phyloP scores from a whole-genome alignment of 306 rosid species.

The Cucumis melo region DNA sequence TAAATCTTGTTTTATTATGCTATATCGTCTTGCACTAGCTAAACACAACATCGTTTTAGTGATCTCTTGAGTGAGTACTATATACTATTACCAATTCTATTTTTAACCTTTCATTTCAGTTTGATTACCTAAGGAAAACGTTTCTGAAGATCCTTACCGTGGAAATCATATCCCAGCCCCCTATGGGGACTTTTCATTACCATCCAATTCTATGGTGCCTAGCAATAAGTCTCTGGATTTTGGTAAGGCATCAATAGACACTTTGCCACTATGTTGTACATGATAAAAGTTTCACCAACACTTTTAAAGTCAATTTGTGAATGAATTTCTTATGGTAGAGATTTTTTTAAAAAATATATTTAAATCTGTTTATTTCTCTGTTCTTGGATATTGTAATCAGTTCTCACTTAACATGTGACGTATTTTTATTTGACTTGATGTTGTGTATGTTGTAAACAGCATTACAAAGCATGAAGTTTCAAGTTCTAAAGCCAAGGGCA shows the following conservation, averaged over 20 bases:
- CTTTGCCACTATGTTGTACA: background rate
- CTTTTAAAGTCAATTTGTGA: background rate
- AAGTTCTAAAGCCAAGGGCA: slow-evolving; percentile 50
- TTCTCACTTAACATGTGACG: background rate
- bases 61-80: background rate
- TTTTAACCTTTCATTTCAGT: slow-evolving; percentile 3
- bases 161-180: slow-evolving; percentile 57
- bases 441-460: slow-evolving; percentile 20
- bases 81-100: background rate
- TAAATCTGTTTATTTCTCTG: background rate
- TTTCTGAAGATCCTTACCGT: slow-evolving; percentile 34
- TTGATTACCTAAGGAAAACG: slow-evolving; percentile 23
- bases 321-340: background rate
- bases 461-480: slow-evolving; percentile 37
- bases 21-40: background rate
- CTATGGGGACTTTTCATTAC: slow-evolving; percentile 15
- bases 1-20: background rate
- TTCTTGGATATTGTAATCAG: background rate
- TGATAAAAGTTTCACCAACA: background rate
- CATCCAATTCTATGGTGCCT: slow-evolving; percentile 29
- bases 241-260: slow-evolving; percentile 24
- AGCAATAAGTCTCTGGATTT: slow-evolving; percentile 46
- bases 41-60: background rate
- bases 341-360: no score
- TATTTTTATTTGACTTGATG: background rate